These are phyloP conservation scores for Fragaria nilgerrensis DNA, from an alignment of 306 rosid species.

Conservation along the genomic window DNA sequence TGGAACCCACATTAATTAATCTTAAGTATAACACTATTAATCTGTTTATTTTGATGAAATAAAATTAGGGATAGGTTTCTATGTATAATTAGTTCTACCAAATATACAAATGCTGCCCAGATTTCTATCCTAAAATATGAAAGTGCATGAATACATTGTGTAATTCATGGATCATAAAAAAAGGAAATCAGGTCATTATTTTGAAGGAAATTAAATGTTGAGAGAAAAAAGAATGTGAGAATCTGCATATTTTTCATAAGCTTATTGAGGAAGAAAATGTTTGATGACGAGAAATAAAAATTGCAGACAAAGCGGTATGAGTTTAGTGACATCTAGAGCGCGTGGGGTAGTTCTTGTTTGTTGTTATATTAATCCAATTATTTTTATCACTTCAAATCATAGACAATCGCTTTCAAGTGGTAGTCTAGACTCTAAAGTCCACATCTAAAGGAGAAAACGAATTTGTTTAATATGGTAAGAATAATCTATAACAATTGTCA, in stretches of 20 bases:
- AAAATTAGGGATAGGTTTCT: background rate
- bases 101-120: background rate
- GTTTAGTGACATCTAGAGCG: conserved; percentile 18
- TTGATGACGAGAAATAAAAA: background rate
- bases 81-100: background rate
- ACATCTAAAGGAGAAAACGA: conserved; percentile 22
- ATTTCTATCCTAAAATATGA: background rate
- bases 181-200: background rate
- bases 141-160: background rate
- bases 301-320: background rate
- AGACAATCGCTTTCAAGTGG: conserved; percentile 81
- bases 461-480: conserved; percentile 6
- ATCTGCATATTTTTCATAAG: conserved; percentile 3
- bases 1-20: conserved; percentile 24
- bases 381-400: conserved; percentile 37
- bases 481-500: conserved; percentile 22
- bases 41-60: background rate
- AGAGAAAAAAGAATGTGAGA: background rate
- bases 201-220: background rate
- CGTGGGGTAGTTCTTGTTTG: conserved; percentile 19
- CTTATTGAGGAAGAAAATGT: background rate
- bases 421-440: conserved; percentile 53
- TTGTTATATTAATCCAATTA: conserved; percentile 24
- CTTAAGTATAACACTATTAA: background rate
- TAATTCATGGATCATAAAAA: background rate